These are phyloP conservation scores for Syzygium syzygioides DNA, from an alignment of 441 rosid species.

Conservation along the genomic window DNA sequence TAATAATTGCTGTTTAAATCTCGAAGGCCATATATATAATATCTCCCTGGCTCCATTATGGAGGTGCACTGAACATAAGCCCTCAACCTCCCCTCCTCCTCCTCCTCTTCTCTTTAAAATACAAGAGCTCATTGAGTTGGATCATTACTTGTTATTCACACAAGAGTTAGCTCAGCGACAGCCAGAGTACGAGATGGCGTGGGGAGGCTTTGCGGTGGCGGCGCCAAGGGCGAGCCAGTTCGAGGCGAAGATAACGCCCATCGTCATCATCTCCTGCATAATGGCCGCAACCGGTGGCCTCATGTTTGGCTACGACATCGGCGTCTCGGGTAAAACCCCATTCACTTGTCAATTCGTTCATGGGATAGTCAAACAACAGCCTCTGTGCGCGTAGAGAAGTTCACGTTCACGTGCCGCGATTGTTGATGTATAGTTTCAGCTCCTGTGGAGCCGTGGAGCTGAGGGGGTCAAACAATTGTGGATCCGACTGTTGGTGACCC, in stretches of 20 bases:
- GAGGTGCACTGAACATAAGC: background rate
- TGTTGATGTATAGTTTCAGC: too few relatives aligned
- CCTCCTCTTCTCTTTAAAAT: background rate
- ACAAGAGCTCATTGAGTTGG: background rate
- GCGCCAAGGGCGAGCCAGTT: constrained; percentile 46
- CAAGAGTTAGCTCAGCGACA: background rate
- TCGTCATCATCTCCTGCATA: constrained; percentile 76
- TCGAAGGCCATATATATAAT: background rate
- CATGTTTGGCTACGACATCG: constrained; percentile 91
- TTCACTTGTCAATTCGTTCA: background rate
- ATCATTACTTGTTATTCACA: background rate
- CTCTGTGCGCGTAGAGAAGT: background rate
- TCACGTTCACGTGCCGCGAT: background rate
- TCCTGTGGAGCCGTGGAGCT: too few relatives aligned
- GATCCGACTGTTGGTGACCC: background rate
- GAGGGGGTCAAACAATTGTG: background rate
- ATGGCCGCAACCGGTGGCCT: constrained; percentile 95
- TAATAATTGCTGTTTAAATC: background rate
- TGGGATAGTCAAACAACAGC: background rate
- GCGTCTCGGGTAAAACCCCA: constrained; percentile 56
- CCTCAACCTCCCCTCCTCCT: background rate
- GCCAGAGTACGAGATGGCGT: constrained; percentile 36
- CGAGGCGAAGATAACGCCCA: constrained; percentile 84
- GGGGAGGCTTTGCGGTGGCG: constrained; percentile 51
- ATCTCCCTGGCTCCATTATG: background rate